These are phyloP conservation scores for Yarrowia deformans DNA, from an alignment of 805 yeast genomes.

Conservation along the genomic window DNA sequence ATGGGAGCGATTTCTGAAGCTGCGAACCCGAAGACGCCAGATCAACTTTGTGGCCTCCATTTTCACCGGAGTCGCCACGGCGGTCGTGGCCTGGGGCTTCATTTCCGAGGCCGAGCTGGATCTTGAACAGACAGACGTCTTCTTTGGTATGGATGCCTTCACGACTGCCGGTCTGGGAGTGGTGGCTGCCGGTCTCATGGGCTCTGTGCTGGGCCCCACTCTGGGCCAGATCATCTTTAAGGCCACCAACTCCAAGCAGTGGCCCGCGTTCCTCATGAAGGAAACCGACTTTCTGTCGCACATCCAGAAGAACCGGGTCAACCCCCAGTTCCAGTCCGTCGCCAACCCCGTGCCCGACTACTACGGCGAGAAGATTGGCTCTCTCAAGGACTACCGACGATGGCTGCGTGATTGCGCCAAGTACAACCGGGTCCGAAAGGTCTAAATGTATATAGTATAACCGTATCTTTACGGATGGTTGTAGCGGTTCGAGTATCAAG, in stretches of 20 bases:
- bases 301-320: slow-evolving; percentile 81
- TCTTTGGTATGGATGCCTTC: slow-evolving; percentile 90
- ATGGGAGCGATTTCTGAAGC: slow-evolving; percentile 82
- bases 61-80: slow-evolving; percentile 70
- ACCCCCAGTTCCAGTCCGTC: slow-evolving; percentile 88
- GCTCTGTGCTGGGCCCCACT: slow-evolving; percentile 83
- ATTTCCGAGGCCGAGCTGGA: slow-evolving; percentile 85
- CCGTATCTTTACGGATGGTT: neutral
- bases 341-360: slow-evolving; percentile 96
- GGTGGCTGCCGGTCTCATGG: slow-evolving; percentile 73
- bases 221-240: slow-evolving; percentile 77
- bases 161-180: slow-evolving; percentile 79
- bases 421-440: slow-evolving; percentile 60
- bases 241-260: slow-evolving; percentile 45
- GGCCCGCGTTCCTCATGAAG: slow-evolving; percentile 54
- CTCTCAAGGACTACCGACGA: slow-evolving; percentile 84
- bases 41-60: slow-evolving; percentile 73
- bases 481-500: neutral
- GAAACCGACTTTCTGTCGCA: slow-evolving; percentile 78
- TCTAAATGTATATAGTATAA: slow-evolving; percentile 36
- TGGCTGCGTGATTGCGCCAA: slow-evolving; percentile 97
- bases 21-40: slow-evolving; percentile 77
- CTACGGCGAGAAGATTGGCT: slow-evolving; percentile 94
- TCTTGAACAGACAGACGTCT: slow-evolving; percentile 68
- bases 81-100: slow-evolving; percentile 72